Percentiles rank a stretch among this genome's conserved stretches.
Evolutionary conservation across 169 alveolate species (phyloP).

Genomic region (Plasmodium gallinaceum): DNA sequence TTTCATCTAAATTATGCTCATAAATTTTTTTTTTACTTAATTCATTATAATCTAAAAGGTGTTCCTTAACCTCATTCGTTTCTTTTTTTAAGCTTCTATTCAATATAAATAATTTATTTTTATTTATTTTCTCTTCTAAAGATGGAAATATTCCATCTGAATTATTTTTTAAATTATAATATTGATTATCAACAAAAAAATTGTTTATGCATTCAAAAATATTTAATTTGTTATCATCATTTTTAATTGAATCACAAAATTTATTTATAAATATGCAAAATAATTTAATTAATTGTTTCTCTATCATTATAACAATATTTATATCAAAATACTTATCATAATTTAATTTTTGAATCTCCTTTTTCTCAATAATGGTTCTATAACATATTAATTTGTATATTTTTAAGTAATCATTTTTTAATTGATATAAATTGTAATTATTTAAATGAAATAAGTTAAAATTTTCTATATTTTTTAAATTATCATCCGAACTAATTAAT

Average conservation of each 20-base stretch:
- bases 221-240: background rate
- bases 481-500: background rate
- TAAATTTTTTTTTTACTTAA: background rate
- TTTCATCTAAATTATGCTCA: background rate
- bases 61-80: background rate
- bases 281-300: conserved; percentile 47
- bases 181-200: conserved; percentile 20
- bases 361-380: conserved; percentile 57
- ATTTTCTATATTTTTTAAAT: background rate
- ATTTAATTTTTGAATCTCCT: background rate
- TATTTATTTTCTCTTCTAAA: background rate
- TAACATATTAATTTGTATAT: conserved; percentile 36
- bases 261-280: conserved; percentile 23
- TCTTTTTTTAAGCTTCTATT: background rate
- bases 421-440: background rate
- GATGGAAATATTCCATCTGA: background rate
- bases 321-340: conserved; percentile 41
- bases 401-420: conserved; percentile 18
- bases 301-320: conserved; percentile 28
- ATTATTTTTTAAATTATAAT: background rate
- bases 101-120: background rate
- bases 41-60: too few species aligned
- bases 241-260: conserved; percentile 3
- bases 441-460: conserved; percentile 17
- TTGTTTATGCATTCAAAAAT: conserved; percentile 60